Conservation (phyloP, 2,329 filamentous ascomycete genomes). For the Fusarium aywerte region DNA sequence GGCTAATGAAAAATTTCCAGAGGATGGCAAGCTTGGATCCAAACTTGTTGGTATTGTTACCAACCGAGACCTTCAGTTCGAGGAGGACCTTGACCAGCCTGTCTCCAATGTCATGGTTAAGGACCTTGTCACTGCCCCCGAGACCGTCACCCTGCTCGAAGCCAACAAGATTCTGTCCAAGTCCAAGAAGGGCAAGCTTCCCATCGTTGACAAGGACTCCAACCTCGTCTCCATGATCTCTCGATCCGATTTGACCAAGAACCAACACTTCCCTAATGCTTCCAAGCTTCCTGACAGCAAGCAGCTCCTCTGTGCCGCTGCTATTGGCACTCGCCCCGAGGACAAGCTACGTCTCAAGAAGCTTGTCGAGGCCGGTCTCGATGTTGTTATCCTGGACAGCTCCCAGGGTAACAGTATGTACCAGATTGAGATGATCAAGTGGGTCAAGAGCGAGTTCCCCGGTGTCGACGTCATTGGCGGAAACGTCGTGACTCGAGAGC, state of each 20-base stretch:
- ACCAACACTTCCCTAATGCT: slow-evolving; percentile 94
- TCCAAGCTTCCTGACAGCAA: slow-evolving; percentile 97
- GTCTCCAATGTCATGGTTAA: slow-evolving; percentile 95
- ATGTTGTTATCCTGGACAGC: slow-evolving; percentile 94
- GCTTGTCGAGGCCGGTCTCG: slow-evolving; percentile 92
- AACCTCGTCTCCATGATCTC: slow-evolving; percentile 94
- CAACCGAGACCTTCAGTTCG: slow-evolving; percentile 97
- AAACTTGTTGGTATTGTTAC: slow-evolving; percentile 98
- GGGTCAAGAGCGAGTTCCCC: slow-evolving; percentile 88
- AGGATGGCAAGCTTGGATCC: slow-evolving; percentile 90
- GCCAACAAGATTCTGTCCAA: slow-evolving; percentile 93
- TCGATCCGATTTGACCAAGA: slow-evolving; percentile 97
- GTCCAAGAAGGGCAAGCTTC: slow-evolving; percentile 98
- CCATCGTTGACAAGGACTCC: slow-evolving; percentile 84
- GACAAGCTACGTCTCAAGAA: slow-evolving; percentile 88
- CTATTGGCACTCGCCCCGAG: slow-evolving; percentile 93
- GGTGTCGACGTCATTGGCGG: slow-evolving; percentile 93
- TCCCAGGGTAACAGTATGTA: slow-evolving; percentile 99
- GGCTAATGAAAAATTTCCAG: slow-evolving; percentile 61
- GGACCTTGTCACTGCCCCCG: slow-evolving; percentile 86
- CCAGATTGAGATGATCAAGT: slow-evolving; percentile 98
- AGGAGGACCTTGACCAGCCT: slow-evolving; percentile 75
- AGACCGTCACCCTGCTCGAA: slow-evolving; percentile 84
- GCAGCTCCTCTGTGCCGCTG: slow-evolving; percentile 94
- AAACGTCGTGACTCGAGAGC: slow-evolving; percentile 97